Conservation (phyloP, 345 rosid species). For the Brassica nigra region DNA sequence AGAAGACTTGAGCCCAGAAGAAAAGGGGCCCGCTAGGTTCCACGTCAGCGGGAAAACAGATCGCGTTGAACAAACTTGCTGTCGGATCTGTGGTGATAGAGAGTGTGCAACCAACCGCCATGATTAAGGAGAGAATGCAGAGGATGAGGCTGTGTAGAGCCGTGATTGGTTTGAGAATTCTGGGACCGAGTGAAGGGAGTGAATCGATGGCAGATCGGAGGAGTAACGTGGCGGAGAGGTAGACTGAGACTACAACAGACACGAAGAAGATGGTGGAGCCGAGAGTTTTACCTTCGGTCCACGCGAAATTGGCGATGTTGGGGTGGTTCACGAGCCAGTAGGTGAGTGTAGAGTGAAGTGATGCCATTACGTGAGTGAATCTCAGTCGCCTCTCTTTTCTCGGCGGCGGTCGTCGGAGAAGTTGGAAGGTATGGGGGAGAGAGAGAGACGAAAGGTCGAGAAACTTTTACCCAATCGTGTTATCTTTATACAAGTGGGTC, state of each 20-base stretch:
- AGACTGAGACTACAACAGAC: conserved; percentile 44
- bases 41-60: conserved; percentile 57
- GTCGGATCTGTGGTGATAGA: conserved; percentile 37
- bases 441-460: neutral
- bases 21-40: conserved; percentile 56
- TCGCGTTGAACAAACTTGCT: conserved; percentile 9
- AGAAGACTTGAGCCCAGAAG: conserved; percentile 75
- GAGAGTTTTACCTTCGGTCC: conserved; percentile 56
- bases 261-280: conserved; percentile 66
- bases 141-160: conserved; percentile 75
- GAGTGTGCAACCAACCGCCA: conserved; percentile 76
- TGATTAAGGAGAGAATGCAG: conserved; percentile 56
- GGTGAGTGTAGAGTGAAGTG: conserved; percentile 37
- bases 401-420: neutral
- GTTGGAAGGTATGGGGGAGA: neutral
- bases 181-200: conserved; percentile 39
- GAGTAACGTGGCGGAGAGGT: conserved; percentile 55
- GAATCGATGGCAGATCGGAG: conserved; percentile 39
- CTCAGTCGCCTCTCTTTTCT: neutral
- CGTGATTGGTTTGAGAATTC: conserved; percentile 64
- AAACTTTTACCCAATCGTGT: neutral
- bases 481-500: neutral
- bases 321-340: conserved; percentile 69
- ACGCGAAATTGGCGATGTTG: conserved; percentile 50
- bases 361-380: conserved; percentile 10